phyloP scores from a whole-genome alignment of 2,329 filamentous ascomycete species.

The Ascomycota sp. region DNA sequence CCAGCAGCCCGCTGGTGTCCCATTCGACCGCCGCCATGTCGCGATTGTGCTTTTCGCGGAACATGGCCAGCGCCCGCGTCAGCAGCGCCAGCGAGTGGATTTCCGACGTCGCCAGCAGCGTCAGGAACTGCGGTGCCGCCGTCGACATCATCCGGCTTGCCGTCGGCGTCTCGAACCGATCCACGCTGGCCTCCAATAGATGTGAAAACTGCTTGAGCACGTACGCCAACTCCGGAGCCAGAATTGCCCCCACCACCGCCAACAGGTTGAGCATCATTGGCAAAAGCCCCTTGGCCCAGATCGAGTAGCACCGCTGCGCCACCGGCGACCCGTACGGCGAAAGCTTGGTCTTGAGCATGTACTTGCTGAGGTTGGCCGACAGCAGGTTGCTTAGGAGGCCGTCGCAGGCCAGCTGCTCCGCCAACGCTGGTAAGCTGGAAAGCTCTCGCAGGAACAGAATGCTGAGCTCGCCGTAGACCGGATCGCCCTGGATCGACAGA shows the following conservation, averaged over 20 bases:
- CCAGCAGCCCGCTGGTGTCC: constrained; percentile 51
- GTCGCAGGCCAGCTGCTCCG: constrained; percentile 78
- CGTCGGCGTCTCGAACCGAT: constrained; percentile 45
- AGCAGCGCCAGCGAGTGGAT: constrained; percentile 62
- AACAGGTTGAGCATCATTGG: constrained; percentile 80
- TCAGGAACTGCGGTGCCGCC: constrained; percentile 42
- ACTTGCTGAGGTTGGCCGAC: constrained; percentile 57
- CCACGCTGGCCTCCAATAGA: constrained; percentile 52
- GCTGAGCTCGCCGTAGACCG: constrained; percentile 83
- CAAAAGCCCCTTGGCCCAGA: constrained; percentile 77
- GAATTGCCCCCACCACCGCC: constrained; percentile 56
- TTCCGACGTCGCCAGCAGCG: constrained; percentile 54
- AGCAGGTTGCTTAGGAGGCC: constrained; percentile 63
- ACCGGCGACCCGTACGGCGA: constrained; percentile 59
- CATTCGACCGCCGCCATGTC: constrained; percentile 57
- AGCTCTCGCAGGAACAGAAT: constrained; percentile 76
- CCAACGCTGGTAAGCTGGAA: constrained; percentile 59
- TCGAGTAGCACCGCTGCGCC: constrained; percentile 56
- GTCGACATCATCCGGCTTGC: constrained; percentile 29
- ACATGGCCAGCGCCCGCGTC: constrained; percentile 46
- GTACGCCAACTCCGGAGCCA: constrained; percentile 65
- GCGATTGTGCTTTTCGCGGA: constrained; percentile 44
- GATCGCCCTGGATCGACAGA: constrained; percentile 57
- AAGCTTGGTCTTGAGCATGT: constrained; percentile 50
- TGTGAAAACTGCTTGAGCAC: constrained; percentile 81